Base-by-base conservation (phyloP, 164 flowering plant genomes). In the Houttuynia cordata region DNA sequence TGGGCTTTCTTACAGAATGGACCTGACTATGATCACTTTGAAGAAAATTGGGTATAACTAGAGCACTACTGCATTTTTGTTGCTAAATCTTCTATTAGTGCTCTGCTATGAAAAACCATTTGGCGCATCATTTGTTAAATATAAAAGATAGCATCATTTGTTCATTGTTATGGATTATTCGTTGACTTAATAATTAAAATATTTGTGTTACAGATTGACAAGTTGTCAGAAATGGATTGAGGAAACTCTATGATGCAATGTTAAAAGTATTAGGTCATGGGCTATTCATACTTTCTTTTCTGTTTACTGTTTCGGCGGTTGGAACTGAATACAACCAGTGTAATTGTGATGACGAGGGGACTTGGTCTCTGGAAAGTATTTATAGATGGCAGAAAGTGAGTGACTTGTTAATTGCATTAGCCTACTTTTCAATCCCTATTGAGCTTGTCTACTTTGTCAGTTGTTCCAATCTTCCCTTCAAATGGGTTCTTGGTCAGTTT, bases 361-460 rank as follows among this genome's bases (percentile, higher is more conserved):
- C 79, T 20, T 89, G 89, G 91, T 81, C 85, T 67, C 59, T 80
- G n/a, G 94, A 84, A 45, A 80, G 71, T 75, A 84, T 93, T 49
- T 54, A 86, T 6, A 85, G 80, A 45, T 79, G 81, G 62, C 98
- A 93, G 69, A 80, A 72, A 74, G 94, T 87, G 69, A 85, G 97
- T 24, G 98, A 93, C 75, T 81, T 93, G 75, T 71, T 90, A 67
- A 93, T 93, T 55, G 97, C 98, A 0, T 79, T 89, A 10, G 98
- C 98, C 19, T 92, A 92, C 60, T 92, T 92, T 55, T 92, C 98
- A 0, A 93, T 93, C 68, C 97, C 98, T 0, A 71, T 93, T 51
- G 98, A 93, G 84, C 83, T 93, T 22, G 77, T 88, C 15, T 93
- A 88, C 78, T 93, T 93, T 61, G 79, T 93, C 41, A 93, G 94